Evolutionary conservation across 768 basidiomycete genomes (phyloP).

Genomic region (Podaxis sp.): DNA sequence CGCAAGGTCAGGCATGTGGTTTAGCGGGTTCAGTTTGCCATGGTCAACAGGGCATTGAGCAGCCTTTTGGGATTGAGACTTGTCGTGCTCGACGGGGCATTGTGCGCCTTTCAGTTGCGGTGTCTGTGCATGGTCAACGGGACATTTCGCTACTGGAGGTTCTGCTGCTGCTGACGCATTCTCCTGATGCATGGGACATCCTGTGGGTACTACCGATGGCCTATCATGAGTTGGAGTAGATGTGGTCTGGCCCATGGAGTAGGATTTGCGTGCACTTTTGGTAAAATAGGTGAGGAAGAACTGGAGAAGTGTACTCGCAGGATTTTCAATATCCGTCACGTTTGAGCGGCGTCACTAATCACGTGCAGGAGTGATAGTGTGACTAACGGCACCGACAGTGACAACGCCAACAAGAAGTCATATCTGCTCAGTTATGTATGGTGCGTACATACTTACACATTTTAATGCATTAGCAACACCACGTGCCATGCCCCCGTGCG

Average conservation of each 20-base stretch:
- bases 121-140: slow-evolving; percentile 30
- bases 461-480: too few species aligned
- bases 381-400: too few species aligned
- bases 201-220: slow-evolving; percentile 23
- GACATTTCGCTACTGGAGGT: slow-evolving; percentile 31
- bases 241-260: slow-evolving; percentile 44
- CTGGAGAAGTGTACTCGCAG: not conserved
- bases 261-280: not conserved
- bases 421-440: too few species aligned
- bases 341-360: not conserved
- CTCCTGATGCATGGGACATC: slow-evolving; percentile 42
- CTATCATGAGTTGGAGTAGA: slow-evolving; percentile 29
- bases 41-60: slow-evolving; percentile 68
- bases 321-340: not conserved
- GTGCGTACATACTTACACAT: too few species aligned
- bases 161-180: slow-evolving; percentile 21
- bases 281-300: not conserved
- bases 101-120: slow-evolving; percentile 21
- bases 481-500: too few species aligned
- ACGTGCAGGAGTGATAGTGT: not conserved
- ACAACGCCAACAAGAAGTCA: too few species aligned
- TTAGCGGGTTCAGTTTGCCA: slow-evolving; percentile 60
- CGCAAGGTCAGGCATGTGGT: slow-evolving; percentile 86
- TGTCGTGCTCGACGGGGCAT: slow-evolving; percentile 45
- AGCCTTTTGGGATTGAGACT: slow-evolving; percentile 25